Evolutionary conservation across 352 stramenopile species (phyloP), one percentile per base, ranked within the genome.

Genomic region (Phytophthora colocasiae): DNA sequence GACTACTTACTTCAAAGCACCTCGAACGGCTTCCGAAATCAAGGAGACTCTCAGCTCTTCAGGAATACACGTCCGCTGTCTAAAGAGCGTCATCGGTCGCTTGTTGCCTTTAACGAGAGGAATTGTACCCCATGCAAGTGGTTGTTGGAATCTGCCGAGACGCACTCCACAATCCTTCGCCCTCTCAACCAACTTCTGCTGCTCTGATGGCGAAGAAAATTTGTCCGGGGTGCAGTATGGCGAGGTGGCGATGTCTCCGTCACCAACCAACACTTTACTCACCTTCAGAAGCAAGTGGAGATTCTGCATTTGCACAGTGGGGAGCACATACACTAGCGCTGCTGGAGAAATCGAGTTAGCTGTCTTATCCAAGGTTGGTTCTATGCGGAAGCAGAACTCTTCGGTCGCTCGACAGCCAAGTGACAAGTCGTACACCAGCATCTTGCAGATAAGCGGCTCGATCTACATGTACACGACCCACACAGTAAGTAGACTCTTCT

Each of bases 221-320:
- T 85, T 87, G 46, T 92, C 86, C 3, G 86, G 84, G 10, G 58
- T 73, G 48, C 78, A 91, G 46, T 94, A 92, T 26, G 83, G 75
- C 4, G 73, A 66, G 1, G 78, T 85, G 1, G 80, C 81, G 3
- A 73, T 52, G 41, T 92, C 83, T 14, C 62, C 71, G 22, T 92
- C 83, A 5, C 84, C 86, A 8, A 77, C 31, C 1, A 93, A 54
- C 3, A 85, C 73, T 44, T 92, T 93, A 4, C 79, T 77, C 15
- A 92, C 70, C 62, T 90, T 92, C 4, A 95, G 60, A 22, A 95
- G 70, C 34, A 92, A 17, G 54, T 83, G 83, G 31, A 92, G 41
- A 58, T 87, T 71, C 45, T 87, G 71, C 1, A 70, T 54, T 8
- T 75, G 63, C 36, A 90, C 71, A 6, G 73, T 85, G 3, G 83